phyloP scores from a whole-genome alignment of 345 rosid genomes.

The Schrenkiella parvula region DNA sequence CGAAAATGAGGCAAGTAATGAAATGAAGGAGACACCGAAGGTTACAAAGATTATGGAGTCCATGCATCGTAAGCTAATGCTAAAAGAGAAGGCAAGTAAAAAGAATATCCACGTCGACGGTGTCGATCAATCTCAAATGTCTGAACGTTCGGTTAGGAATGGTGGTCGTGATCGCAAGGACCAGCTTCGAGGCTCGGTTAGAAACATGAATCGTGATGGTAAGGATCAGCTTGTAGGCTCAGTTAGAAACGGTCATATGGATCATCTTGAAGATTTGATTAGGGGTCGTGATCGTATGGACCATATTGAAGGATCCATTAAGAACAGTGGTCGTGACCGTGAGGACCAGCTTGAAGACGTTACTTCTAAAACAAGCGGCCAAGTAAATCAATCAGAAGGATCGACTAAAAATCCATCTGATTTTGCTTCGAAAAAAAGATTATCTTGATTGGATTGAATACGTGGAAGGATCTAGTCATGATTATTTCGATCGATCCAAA shows the following conservation, averaged over 20 bases:
- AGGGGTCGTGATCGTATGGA: neutral
- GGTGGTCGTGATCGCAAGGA: conserved; percentile 9
- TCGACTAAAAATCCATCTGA: neutral
- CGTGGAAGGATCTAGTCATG: conserved; percentile 34
- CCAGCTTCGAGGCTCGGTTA: conserved; percentile 6
- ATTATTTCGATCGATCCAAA: conserved; percentile 28
- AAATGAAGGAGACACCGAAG: conserved; percentile 10
- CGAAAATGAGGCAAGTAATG: neutral
- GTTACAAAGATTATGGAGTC: conserved; percentile 29
- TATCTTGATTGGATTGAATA: conserved; percentile 34
- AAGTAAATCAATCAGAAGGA: neutral
- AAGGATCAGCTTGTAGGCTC: conserved; percentile 31
- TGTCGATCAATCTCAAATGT: neutral
- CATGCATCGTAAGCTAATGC: conserved; percentile 31
- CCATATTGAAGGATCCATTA: conserved; percentile 6
- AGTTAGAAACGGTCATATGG: conserved; percentile 13
- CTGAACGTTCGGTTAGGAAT: neutral
- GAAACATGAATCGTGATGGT: neutral
- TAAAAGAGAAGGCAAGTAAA: conserved; percentile 19
- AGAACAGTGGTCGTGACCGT: too few species aligned
- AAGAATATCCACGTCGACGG: conserved; percentile 3
- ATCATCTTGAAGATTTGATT: neutral
- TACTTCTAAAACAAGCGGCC: neutral
- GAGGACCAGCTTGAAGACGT: conserved; percentile 1
- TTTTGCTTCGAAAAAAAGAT: conserved; percentile 25